Evolutionary conservation across 2,329 filamentous ascomycete genomes (phyloP).

Genomic region (Fusarium agapanthi): DNA sequence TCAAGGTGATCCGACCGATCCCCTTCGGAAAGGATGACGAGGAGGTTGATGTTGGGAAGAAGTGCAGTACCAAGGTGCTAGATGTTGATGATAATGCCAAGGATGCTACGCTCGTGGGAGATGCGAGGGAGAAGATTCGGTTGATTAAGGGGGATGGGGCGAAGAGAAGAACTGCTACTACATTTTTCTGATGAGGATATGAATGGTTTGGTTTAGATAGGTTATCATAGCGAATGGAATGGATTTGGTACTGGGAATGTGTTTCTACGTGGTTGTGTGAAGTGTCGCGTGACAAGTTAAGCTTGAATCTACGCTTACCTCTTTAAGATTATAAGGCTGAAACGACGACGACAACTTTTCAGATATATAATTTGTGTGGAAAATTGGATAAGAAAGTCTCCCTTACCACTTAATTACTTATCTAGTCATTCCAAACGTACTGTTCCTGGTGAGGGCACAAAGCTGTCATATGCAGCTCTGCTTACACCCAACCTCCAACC

Average conservation of each 20-base stretch:
- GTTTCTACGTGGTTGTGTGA: neutral
- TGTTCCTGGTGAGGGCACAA: neutral
- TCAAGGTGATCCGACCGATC: constrained; percentile 53
- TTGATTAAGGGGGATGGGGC: constrained; percentile 46
- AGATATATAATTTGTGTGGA: accelerated
- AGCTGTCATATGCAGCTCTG: neutral
- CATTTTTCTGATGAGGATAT: neutral
- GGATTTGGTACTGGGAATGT: neutral
- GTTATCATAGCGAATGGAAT: neutral
- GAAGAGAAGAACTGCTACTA: constrained; percentile 9
- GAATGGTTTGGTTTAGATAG: neutral
- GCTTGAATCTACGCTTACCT: neutral
- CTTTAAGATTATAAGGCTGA: neutral
- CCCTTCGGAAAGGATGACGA: constrained; percentile 43
- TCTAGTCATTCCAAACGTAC: too few relatives aligned
- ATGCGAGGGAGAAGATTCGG: constrained; percentile 46
- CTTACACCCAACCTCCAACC: neutral
- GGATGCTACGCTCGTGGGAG: constrained; percentile 53
- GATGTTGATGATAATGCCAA: constrained; percentile 58
- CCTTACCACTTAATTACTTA: neutral
- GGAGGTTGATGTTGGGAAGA: constrained; percentile 33
- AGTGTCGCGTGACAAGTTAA: neutral
- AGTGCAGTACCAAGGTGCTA: constrained; percentile 46
- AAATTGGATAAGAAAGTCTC: accelerated
- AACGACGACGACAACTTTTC: neutral